phyloP scores from a whole-genome alignment of 1,284 basidiomycete species.

The Fomitiporia mediterranea region DNA sequence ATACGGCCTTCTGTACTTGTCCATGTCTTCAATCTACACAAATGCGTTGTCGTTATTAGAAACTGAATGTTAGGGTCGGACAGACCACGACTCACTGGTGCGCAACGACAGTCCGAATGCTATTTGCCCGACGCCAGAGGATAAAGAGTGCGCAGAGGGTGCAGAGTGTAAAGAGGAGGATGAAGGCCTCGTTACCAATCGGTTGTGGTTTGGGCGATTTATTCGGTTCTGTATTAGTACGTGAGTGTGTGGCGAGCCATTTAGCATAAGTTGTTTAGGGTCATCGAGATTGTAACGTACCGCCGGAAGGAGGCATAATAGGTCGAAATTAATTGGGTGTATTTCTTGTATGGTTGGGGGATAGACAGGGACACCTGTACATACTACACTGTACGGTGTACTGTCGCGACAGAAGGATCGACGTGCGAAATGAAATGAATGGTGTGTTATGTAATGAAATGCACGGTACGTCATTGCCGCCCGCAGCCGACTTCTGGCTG shows the following conservation, averaged over 20 bases:
- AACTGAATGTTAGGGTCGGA: neutral
- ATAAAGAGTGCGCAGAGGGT: slow-evolving; percentile 57
- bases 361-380: no score
- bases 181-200: slow-evolving; percentile 48
- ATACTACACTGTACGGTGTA: no score
- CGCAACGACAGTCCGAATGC: slow-evolving; percentile 54
- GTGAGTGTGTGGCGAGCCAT: neutral
- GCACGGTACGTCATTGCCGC: neutral
- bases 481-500: neutral
- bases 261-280: neutral
- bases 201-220: slow-evolving; percentile 61
- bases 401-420: neutral
- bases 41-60: neutral
- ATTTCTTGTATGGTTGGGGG: no score
- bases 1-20: slow-evolving; percentile 52
- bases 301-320: slow-evolving; percentile 12
- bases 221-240: slow-evolving; percentile 45
- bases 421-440: neutral
- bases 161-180: slow-evolving; percentile 58
- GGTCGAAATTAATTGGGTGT: no score
- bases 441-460: neutral
- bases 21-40: slow-evolving; percentile 54
- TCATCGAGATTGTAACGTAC: neutral
- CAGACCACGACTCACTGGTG: slow-evolving; percentile 49
- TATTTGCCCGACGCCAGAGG: slow-evolving; percentile 59